Conservation (phyloP, 768 basidiomycete species). For the Kwoniella dejecticola region DNA sequence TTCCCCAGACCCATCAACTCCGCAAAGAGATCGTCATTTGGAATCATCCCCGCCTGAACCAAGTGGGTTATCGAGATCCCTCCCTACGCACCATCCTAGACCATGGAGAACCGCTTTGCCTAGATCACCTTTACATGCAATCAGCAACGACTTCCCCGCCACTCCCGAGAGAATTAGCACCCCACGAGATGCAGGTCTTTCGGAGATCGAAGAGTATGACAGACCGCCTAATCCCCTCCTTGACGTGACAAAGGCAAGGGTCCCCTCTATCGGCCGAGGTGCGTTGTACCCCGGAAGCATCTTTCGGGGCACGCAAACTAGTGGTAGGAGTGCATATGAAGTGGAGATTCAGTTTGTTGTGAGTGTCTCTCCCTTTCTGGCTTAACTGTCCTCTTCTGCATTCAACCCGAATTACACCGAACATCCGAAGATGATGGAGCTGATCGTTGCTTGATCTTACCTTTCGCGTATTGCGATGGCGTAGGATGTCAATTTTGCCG, state of each 20-base stretch:
- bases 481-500: constrained; percentile 84
- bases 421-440: too few species aligned
- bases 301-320: constrained; percentile 90
- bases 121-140: not conserved
- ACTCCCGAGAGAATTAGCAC: constrained; percentile 4
- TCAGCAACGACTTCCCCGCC: not conserved
- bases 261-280: constrained; percentile 45
- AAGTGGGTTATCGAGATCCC: constrained; percentile 27
- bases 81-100: constrained; percentile 35
- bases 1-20: not conserved
- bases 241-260: constrained; percentile 38
- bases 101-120: constrained; percentile 33
- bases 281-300: constrained; percentile 76
- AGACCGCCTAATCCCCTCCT: constrained; percentile 46
- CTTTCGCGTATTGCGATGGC: too few species aligned
- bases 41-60: not conserved
- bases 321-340: constrained; percentile 89
- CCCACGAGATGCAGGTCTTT: not conserved
- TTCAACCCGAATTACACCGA: too few species aligned
- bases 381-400: too few species aligned
- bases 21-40: not conserved
- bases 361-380: constrained; percentile 51
- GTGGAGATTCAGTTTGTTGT: constrained; percentile 91
- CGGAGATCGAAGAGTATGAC: constrained; percentile 6
- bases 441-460: too few species aligned